Conservation (phyloP, 257 asterid genomes). For the Linderniella brevidens region DNA sequence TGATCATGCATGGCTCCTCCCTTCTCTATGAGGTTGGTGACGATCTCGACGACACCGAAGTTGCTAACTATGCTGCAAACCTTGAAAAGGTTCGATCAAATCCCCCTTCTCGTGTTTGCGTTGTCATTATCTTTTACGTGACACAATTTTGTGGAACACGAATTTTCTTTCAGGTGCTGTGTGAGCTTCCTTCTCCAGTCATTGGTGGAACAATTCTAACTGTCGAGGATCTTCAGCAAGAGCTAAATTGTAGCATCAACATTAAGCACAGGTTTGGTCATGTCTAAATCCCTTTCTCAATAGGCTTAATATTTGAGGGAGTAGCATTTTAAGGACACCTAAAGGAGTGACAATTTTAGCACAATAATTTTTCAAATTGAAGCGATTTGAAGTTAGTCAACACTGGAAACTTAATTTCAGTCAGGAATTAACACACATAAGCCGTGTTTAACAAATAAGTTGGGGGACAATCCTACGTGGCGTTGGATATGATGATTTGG, state of each 20-base stretch:
- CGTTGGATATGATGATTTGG: too few relatives aligned
- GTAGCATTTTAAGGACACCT: not conserved
- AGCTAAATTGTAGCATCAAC: constrained; percentile 69
- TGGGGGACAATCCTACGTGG: too few relatives aligned
- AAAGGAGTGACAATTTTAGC: too few relatives aligned
- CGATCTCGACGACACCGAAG: constrained; percentile 87
- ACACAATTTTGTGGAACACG: not conserved
- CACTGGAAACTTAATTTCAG: too few relatives aligned
- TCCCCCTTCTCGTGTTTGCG: too few relatives aligned
- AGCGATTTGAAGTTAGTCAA: too few relatives aligned
- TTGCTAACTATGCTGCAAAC: constrained; percentile 74
- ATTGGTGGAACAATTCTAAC: constrained; percentile 70
- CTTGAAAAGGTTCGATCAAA: constrained; percentile 59
- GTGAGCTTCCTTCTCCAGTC: constrained; percentile 79
- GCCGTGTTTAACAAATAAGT: too few relatives aligned
- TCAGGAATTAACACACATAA: too few relatives aligned
- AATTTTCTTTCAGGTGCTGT: constrained; percentile 46
- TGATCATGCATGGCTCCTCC: constrained; percentile 73
- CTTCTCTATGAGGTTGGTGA: constrained; percentile 97
- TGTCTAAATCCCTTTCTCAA: not conserved
- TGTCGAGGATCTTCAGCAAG: constrained; percentile 96
- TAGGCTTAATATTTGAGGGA: not conserved
- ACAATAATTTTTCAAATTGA: too few relatives aligned
- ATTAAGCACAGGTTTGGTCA: constrained; percentile 63
- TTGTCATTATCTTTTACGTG: constrained; percentile 5